These are phyloP conservation scores for Trametes cingulata DNA, from an alignment of 768 basidiomycete species.

Conservation along the genomic window DNA sequence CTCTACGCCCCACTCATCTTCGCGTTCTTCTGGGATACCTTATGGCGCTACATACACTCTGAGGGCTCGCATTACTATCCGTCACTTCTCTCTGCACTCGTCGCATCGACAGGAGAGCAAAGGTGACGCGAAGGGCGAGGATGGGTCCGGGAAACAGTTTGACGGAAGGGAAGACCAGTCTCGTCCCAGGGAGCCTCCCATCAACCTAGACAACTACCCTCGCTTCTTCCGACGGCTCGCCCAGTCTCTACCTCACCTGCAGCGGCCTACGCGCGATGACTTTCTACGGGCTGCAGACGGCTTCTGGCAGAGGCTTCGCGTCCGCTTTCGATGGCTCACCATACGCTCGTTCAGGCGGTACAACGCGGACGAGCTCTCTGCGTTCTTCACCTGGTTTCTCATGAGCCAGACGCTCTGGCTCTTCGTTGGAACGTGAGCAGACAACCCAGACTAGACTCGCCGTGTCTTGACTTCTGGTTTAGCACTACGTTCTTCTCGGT, in stretches of 20 bases:
- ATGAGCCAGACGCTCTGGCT: constrained; percentile 98
- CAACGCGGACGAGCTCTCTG: constrained; percentile 95
- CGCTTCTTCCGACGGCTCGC: constrained; percentile 82
- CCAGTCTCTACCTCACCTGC: constrained; percentile 70
- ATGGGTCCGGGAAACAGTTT: not conserved
- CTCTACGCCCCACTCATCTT: not conserved
- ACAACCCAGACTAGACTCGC: constrained; percentile 2
- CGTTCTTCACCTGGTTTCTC: constrained; percentile 93
- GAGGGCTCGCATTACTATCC: not conserved
- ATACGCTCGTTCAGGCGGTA: constrained; percentile 93
- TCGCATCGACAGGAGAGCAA: not conserved
- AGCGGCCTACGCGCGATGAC: constrained; percentile 85
- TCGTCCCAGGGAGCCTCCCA: constrained; percentile 6
- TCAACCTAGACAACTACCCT: constrained; percentile 65
- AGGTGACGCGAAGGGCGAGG: not conserved
- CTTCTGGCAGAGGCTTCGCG: constrained; percentile 87
- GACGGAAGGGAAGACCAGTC: not conserved
- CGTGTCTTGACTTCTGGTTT: not conserved
- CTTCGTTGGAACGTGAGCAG: constrained; percentile 83
- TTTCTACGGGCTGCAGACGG: constrained; percentile 82
- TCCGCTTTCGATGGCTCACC: constrained; percentile 97
- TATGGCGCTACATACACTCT: not conserved
- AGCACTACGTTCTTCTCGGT: constrained; percentile 97
- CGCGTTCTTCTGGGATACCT: not conserved
- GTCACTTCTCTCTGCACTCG: not conserved